These are phyloP conservation scores for Phytophthora pisi DNA, from an alignment of 352 stramenopile species.

Conservation along the genomic window DNA sequence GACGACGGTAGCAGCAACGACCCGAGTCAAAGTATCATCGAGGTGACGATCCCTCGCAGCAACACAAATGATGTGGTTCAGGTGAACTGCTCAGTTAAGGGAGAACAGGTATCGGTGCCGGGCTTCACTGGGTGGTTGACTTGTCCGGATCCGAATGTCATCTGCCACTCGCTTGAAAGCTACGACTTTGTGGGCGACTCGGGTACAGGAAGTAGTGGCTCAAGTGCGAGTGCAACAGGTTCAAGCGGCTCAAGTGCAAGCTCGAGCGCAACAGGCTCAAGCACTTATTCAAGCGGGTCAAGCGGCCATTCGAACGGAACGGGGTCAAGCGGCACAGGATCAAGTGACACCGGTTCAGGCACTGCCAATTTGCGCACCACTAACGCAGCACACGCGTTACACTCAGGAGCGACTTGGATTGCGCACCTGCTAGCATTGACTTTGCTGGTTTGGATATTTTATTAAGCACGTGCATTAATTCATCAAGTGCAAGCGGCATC, in stretches of 20 bases:
- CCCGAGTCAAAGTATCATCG: constrained; percentile 34
- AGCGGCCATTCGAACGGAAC: not conserved
- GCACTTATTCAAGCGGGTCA: not conserved
- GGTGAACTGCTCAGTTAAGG: constrained; percentile 57
- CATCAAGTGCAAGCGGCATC: not conserved
- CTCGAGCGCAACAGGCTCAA: not conserved
- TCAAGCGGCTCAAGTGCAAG: not conserved
- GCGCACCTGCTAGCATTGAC: constrained; percentile 1
- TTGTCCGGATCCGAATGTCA: constrained; percentile 70
- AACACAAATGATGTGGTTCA: constrained; percentile 26
- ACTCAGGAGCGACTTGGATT: not conserved
- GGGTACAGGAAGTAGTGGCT: not conserved
- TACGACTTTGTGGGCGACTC: constrained; percentile 19
- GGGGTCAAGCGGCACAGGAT: not conserved
- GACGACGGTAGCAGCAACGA: constrained; percentile 19
- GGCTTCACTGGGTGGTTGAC: constrained; percentile 65
- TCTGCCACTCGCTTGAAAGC: constrained; percentile 44
- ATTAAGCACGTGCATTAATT: not conserved
- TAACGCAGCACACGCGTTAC: constrained; percentile 11
- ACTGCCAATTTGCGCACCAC: constrained; percentile 26
- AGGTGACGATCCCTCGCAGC: constrained; percentile 51
- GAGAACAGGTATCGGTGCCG: constrained; percentile 43
- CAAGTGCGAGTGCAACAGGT: not conserved
- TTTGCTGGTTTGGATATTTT: not conserved
- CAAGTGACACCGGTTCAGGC: not conserved